phyloP scores from a whole-genome alignment of 805 yeast species.

The Saccharomycopsis selenospora region DNA sequence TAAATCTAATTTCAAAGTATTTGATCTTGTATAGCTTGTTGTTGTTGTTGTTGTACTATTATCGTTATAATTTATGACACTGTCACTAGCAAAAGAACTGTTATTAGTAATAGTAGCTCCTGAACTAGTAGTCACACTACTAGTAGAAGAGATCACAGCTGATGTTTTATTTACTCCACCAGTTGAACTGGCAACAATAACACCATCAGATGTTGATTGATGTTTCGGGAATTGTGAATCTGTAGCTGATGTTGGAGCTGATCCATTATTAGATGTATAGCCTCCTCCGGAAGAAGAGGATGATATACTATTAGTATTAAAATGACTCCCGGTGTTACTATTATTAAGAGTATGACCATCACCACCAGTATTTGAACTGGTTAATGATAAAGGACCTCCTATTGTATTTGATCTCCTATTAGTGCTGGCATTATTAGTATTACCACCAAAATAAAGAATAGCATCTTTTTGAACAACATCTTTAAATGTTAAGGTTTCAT shows the following conservation, averaged over 20 bases:
- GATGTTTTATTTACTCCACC: not conserved
- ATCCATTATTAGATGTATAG: not conserved
- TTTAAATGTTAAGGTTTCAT: constrained; percentile 60
- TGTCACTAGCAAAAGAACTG: not conserved
- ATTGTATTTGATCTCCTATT: no score
- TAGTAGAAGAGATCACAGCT: not conserved
- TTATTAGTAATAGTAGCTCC: no score
- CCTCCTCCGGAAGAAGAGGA: not conserved
- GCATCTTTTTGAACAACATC: constrained; percentile 33
- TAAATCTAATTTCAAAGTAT: constrained; percentile 12
- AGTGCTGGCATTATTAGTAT: no score
- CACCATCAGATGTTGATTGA: no score
- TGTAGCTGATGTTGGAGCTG: not conserved
- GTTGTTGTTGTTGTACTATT: constrained; percentile 2
- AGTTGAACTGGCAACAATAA: no score
- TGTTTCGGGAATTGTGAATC: no score
- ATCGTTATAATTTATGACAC: not conserved
- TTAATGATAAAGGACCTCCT: not conserved
- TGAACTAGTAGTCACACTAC: no score
- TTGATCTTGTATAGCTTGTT: constrained; percentile 9
- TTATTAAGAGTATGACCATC: not conserved
- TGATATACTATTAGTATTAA: not conserved
- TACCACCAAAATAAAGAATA: constrained; percentile 21
- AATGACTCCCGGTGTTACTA: not conserved
- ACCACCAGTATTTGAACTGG: not conserved